Conservation (phyloP, 176 grass and related monocot genomes). For the Dactylis glomerata region DNA sequence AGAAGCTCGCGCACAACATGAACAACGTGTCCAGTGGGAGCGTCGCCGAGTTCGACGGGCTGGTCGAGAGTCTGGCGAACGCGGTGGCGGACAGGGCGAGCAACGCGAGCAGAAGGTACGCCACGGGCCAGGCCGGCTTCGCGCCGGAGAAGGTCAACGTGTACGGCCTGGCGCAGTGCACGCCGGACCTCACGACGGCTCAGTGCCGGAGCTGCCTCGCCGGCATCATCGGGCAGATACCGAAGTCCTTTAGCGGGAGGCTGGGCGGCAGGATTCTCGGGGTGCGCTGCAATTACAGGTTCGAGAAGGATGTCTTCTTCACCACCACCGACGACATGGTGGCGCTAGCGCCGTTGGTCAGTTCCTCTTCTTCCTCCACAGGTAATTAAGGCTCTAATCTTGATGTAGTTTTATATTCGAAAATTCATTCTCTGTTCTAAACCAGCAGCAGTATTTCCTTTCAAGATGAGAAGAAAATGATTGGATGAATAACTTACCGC, state of each 20-base stretch:
- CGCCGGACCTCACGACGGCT: slow-evolving; percentile 30
- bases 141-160: slow-evolving; percentile 4
- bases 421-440: neutral
- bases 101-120: slow-evolving; percentile 5
- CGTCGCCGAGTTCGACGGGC: slow-evolving; percentile 13
- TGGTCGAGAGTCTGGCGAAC: slow-evolving; percentile 15
- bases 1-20: slow-evolving; percentile 1
- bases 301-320: slow-evolving; percentile 48
- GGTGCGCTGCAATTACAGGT: slow-evolving; percentile 51
- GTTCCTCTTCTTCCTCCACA: slow-evolving; percentile 8
- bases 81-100: slow-evolving; percentile 20
- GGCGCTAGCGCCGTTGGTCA: slow-evolving; percentile 8
- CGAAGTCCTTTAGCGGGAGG: neutral
- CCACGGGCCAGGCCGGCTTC: slow-evolving; percentile 40
- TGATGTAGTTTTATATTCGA: neutral
- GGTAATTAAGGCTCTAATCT: slow-evolving; percentile 5
- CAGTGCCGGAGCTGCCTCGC: slow-evolving; percentile 37
- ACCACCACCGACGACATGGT: neutral
- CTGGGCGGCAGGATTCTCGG: slow-evolving; percentile 45
- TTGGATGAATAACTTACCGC: too few species aligned
- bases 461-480: too few species aligned
- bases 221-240: slow-evolving; percentile 15
- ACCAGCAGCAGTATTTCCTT: neutral
- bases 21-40: slow-evolving; percentile 31
- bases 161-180: slow-evolving; percentile 43